Percentiles rank a stretch among this genome's conserved stretches.
Conservation (phyloP, 331 rosid genomes). For the Spiraea crenata region DNA sequence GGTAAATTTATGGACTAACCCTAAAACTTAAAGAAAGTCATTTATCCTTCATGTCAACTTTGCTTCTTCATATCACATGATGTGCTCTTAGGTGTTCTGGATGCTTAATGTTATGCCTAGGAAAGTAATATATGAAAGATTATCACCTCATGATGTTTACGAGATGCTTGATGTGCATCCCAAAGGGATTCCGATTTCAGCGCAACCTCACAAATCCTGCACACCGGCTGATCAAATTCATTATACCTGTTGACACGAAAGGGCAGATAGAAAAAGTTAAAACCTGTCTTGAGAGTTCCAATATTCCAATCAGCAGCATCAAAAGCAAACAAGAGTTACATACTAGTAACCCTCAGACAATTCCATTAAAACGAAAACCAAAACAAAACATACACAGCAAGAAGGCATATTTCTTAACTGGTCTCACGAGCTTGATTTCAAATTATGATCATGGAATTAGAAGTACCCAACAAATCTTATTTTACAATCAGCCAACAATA, state of each 20-base stretch:
- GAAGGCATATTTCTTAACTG: neutral
- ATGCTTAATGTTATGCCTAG: neutral
- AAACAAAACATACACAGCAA: neutral
- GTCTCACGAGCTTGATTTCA: neutral
- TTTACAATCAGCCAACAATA: neutral
- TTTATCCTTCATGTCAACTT: neutral
- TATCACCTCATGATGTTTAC: slow-evolving; percentile 83
- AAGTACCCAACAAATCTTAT: neutral
- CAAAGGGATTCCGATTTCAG: slow-evolving; percentile 68
- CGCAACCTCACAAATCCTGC: slow-evolving; percentile 73
- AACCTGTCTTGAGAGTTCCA: neutral
- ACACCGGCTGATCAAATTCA: slow-evolving; percentile 74
- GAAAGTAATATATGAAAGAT: neutral
- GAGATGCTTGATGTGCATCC: slow-evolving; percentile 87
- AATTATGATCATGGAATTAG: neutral
- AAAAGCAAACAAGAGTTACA: neutral
- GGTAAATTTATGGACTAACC: neutral
- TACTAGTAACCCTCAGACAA: neutral
- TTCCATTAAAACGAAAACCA: neutral
- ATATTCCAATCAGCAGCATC: neutral
- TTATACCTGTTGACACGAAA: slow-evolving; percentile 57
- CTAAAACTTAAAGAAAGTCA: neutral
- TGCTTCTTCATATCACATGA: slow-evolving; percentile 2
- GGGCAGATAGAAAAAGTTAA: slow-evolving; percentile 15
- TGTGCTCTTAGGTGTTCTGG: neutral